A percentile compares a stretch with the other conserved stretches of the same genome.
Conservation (phyloP, 2,329 filamentous ascomycete species). For the Pseudogymnoascus destructans region DNA sequence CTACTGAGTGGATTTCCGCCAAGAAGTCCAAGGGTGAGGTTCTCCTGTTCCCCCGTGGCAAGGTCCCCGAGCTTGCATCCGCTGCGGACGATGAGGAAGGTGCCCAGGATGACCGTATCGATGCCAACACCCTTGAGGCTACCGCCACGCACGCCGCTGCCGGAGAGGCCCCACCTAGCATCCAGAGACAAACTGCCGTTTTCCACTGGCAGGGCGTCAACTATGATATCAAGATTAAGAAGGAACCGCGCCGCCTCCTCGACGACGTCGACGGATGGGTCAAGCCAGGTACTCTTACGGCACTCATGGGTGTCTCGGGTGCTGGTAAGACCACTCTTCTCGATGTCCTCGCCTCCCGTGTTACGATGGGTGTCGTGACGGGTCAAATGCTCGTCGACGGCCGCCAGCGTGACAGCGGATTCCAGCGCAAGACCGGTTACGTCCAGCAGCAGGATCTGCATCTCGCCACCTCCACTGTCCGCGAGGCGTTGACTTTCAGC, state of each 20-base stretch:
- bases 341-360: conserved; percentile 73
- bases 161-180: conserved; percentile 47
- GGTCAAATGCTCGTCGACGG: conserved; percentile 65
- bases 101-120: conserved; percentile 9
- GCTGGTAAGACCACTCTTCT: conserved; percentile 91
- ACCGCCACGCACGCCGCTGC: conserved; percentile 15
- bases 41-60: conserved; percentile 59
- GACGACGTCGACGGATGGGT: conserved; percentile 88
- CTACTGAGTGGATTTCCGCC: conserved; percentile 47
- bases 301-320: conserved; percentile 61
- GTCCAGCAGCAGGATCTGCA: conserved; percentile 90
- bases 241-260: conserved; percentile 59
- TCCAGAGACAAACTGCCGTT: conserved; percentile 15
- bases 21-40: conserved; percentile 68
- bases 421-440: conserved; percentile 86
- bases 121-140: conserved; percentile 12
- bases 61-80: conserved; percentile 29
- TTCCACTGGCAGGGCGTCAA: conserved; percentile 28
- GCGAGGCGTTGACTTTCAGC: conserved; percentile 77
- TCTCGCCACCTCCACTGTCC: conserved; percentile 69
- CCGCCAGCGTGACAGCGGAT: conserved; percentile 59
- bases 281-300: conserved; percentile 80
- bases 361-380: conserved; percentile 76
- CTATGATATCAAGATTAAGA: conserved; percentile 62
- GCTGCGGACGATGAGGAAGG: conserved; percentile 16